Evolutionary conservation across 768 basidiomycete genomes (phyloP).

Genomic region (Cystobasidium ongulense): DNA sequence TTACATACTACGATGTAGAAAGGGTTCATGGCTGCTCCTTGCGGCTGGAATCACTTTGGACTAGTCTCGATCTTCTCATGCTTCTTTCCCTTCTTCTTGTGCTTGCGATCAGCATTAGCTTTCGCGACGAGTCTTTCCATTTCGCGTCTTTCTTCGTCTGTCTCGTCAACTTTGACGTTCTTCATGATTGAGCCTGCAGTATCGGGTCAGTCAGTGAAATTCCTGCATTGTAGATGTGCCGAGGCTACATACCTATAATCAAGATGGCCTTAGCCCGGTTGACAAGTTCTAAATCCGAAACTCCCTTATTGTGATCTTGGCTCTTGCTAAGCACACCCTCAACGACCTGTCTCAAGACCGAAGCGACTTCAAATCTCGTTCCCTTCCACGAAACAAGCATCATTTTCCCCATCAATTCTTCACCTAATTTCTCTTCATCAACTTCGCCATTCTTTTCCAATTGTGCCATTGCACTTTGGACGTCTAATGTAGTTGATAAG

Average conservation of each 20-base stretch:
- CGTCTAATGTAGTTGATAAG: conserved; percentile 83
- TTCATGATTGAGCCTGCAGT: conserved; percentile 60
- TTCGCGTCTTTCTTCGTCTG: conserved; percentile 86
- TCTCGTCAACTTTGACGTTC: conserved; percentile 70
- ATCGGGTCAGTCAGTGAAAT: too few species aligned
- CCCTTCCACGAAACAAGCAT: conserved; percentile 95
- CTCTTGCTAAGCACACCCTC: conserved; percentile 54
- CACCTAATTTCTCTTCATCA: conserved; percentile 69
- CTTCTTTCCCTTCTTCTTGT: conserved; percentile 31
- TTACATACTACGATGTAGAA: too few species aligned
- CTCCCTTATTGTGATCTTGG: conserved; percentile 55
- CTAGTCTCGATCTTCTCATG: conserved; percentile 7
- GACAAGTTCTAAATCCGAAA: conserved; percentile 61
- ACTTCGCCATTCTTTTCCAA: conserved; percentile 62
- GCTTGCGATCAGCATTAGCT: conserved; percentile 33
- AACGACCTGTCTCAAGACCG: conserved; percentile 66
- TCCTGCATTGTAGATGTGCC: too few species aligned
- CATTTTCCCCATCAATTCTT: conserved; percentile 87
- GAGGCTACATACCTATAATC: conserved; percentile 58
- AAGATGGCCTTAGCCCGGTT: conserved; percentile 85
- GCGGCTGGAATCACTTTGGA: too few species aligned
- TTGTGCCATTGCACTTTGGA: conserved; percentile 74
- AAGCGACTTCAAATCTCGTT: conserved; percentile 85
- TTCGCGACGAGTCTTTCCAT: conserved; percentile 66
- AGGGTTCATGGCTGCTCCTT: too few species aligned